Conservation (phyloP, 495 filamentous ascomycete genomes). For the Glutinoglossum americanum region DNA sequence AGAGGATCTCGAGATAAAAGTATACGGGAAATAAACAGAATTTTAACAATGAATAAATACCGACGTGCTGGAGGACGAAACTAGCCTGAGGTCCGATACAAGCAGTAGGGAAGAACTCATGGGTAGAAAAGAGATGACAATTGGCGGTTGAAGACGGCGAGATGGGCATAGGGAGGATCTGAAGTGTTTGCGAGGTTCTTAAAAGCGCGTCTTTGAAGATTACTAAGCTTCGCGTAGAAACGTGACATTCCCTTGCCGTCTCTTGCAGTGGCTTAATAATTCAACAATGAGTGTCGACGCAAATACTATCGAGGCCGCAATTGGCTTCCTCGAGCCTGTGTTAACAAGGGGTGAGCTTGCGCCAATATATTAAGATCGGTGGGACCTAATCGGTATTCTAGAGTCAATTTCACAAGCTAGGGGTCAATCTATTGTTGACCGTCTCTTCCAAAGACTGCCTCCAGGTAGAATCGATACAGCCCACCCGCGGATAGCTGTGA, state of each 20-base stretch:
- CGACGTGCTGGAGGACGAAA: neutral
- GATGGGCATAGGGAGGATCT: neutral
- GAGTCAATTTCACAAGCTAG: conserved; percentile 20
- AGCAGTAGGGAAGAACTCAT: neutral
- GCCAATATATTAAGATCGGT: conserved; percentile 3
- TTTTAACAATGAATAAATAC: neutral
- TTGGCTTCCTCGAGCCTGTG: conserved; percentile 22
- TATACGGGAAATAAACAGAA: neutral
- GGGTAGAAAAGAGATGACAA: neutral
- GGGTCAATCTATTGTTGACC: conserved; percentile 21
- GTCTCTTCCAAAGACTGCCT: conserved; percentile 9
- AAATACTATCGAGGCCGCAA: conserved; percentile 17
- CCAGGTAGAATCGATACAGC: conserved; percentile 3
- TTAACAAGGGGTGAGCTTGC: conserved; percentile 22
- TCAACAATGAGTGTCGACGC: no score
- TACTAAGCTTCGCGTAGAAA: neutral
- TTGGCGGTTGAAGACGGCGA: neutral
- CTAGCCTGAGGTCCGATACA: neutral
- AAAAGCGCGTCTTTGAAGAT: neutral
- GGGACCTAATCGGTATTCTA: conserved; percentile 17
- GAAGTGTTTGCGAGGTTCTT: neutral
- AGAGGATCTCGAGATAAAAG: conserved; percentile 15
- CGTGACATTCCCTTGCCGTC: neutral
- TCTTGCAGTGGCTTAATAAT: neutral
- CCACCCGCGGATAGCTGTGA: conserved; percentile 12